Base-by-base conservation (phyloP, 2,329 filamentous ascomycete genomes). In the Nigrospora oryzae region DNA sequence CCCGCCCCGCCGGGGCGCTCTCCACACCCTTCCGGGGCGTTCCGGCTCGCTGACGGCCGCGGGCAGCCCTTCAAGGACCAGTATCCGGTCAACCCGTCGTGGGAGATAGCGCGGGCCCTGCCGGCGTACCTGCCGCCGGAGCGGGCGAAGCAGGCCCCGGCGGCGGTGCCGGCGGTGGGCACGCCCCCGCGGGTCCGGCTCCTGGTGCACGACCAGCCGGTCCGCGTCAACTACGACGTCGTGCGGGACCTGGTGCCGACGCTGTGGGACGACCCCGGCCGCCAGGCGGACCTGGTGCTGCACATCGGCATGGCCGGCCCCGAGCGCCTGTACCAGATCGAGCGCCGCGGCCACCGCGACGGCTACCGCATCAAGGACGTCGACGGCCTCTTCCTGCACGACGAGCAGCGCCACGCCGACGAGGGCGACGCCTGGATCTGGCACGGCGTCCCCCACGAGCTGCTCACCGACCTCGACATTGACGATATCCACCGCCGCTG, bases 241-340 rank as follows among this genome's bases (percentile, higher is more conserved):
- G 83, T 90, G 32, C 76, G 80, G 42, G 63, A 68, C 12, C 62
- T 83, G 3, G 71, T 90, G 4, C 85, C 88, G 1, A 59, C 59
- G 5, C 69, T 95, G 5, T 79, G 87, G 66, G 67, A 71, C 35
- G 58, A 66, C 13, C 52, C 65, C 30, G 67, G 45, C 16, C 65
- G 49, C 60, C 53, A 46, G 40, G 56, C 67, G 5, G 84, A 94
- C 61, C 65, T 84, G 30, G 73, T 81, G 17, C 62, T 95, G 4
- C 88, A 94, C 62, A 84, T 94, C 42, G 89, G 89, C 50, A 89
- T 94, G 75, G 86, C 87, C 60, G 59, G 84, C 61, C 56, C 77
- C 66, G 53, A 73, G 62, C 54, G 79, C 13, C 63, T 78, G 53
- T 94, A 91, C 61, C 75, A 77, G 11, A 68, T 91, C 10, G 89